Conservation (phyloP, 495 filamentous ascomycete genomes). For the Viridothelium virens region DNA sequence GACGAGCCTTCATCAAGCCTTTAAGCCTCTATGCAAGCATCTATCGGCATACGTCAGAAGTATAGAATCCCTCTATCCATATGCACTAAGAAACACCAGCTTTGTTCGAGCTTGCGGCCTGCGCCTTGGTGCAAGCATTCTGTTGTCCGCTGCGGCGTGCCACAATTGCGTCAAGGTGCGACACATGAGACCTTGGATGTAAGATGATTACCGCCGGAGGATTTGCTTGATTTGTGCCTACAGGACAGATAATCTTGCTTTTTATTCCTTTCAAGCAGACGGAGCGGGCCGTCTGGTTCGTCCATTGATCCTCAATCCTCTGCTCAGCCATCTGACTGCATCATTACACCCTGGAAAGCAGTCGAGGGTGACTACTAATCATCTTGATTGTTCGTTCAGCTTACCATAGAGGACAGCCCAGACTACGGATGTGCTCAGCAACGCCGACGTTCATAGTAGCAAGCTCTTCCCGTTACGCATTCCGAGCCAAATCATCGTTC, state of each 20-base stretch:
- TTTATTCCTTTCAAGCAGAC: background rate
- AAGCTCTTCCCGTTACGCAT: too few relatives aligned
- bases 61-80: background rate
- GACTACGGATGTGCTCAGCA: too few relatives aligned
- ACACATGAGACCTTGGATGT: background rate
- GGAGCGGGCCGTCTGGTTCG: background rate
- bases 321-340: background rate
- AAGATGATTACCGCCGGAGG: background rate
- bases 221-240: background rate
- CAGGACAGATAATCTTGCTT: background rate
- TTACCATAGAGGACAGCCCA: too few relatives aligned
- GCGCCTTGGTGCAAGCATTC: conserved; percentile 5
- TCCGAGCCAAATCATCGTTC: too few relatives aligned
- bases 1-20: background rate
- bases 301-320: background rate
- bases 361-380: too few relatives aligned
- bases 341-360: background rate
- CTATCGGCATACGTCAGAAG: background rate
- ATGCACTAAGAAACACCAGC: background rate
- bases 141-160: background rate
- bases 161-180: background rate
- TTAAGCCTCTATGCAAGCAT: background rate
- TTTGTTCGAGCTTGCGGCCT: background rate
- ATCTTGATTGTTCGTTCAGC: too few relatives aligned
- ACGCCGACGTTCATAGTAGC: too few relatives aligned